These are phyloP conservation scores for Penicillium frequentans DNA, from an alignment of 2,329 filamentous ascomycete genomes.

Conservation along the genomic window DNA sequence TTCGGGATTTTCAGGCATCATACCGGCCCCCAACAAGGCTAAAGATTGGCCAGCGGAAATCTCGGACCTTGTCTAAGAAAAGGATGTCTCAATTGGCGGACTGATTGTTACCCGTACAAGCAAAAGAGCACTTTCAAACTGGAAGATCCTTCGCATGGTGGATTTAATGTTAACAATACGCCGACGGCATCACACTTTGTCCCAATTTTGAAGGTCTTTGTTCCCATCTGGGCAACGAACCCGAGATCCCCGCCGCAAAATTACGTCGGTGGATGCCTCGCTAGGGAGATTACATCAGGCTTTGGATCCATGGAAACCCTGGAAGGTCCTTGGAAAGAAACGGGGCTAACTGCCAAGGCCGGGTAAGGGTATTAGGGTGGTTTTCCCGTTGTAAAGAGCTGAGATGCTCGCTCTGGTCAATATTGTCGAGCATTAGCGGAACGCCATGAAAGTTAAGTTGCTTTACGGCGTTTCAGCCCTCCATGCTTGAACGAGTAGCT, in stretches of 20 bases:
- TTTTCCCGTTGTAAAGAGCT: not conserved
- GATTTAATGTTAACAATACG: not conserved
- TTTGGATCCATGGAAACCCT: constrained; percentile 13
- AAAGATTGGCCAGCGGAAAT: constrained; percentile 14
- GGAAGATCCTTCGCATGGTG: not conserved
- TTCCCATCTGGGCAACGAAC: not conserved
- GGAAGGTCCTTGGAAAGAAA: constrained; percentile 8
- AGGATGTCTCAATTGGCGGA: constrained; percentile 5
- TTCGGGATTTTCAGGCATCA: constrained; percentile 5
- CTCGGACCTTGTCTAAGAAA: constrained; percentile 5
- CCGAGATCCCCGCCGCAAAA: not conserved
- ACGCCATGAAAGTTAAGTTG: not conserved
- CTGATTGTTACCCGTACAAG: constrained; percentile 5
- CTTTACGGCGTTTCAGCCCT: not conserved
- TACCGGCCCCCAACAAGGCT: constrained; percentile 5
- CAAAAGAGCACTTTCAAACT: not conserved
- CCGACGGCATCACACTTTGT: not conserved
- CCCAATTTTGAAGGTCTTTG: not conserved
- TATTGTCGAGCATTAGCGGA: not conserved
- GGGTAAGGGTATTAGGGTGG: constrained; percentile 2
- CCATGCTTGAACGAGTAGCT: not conserved
- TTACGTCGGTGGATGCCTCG: not conserved
- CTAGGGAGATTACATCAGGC: not conserved
- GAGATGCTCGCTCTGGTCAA: not conserved
- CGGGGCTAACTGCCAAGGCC: constrained; percentile 7